Evolutionary conservation across 2,329 filamentous ascomycete species (phyloP), one percentile per base, ranked within the genome.

Genomic region (Botrytis aclada): DNA sequence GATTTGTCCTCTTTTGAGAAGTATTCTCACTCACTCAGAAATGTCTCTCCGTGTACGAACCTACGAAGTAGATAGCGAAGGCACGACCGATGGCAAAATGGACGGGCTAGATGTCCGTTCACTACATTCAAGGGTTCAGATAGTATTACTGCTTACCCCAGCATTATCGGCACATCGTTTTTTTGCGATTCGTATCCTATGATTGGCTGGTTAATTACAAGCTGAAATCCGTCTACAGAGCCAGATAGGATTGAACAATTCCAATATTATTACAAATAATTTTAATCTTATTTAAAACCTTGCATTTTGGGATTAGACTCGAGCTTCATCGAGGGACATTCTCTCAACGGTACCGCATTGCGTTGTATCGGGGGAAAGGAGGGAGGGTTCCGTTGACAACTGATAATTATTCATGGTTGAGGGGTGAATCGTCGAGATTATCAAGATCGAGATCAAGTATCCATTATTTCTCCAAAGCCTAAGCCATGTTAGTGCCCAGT

Each of bases 71-170:
- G 22, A 12, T 22, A 29, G 41, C 56, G 20, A n/a, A 18, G 34
- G n/a, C n/a, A 32, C 34, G 41, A 54, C 8, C 18, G 14, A 41
- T 56, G 20, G 34, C 25, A 47, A 29, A 45, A 22, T 51, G 47
- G 47, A 62, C 12, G 22, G 29, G 41, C 69, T 70, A 39, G 14
- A 66, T 54, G 34, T 34, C 25, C 16, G 25, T n/a, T 54, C 45
- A 47, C 62, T 25, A 47, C 61, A 43, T 63, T 65, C 54, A 70
- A 60, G 54, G 67, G 34, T 61, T 51, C n/a, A 45, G 29, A 45
- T 37, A 58, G 37, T n/a, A 51, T 51, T 32, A 25, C 41, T 39
- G 22, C 43, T 51, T 32, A 51, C 58, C 60, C 58, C 51, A 70
- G 69, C 34, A 61, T 64, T 39, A 70, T 64, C 41, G 41, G 41